phyloP scores from a whole-genome alignment of 169 alveolate genomes.

The Eimeria tenella region DNA sequence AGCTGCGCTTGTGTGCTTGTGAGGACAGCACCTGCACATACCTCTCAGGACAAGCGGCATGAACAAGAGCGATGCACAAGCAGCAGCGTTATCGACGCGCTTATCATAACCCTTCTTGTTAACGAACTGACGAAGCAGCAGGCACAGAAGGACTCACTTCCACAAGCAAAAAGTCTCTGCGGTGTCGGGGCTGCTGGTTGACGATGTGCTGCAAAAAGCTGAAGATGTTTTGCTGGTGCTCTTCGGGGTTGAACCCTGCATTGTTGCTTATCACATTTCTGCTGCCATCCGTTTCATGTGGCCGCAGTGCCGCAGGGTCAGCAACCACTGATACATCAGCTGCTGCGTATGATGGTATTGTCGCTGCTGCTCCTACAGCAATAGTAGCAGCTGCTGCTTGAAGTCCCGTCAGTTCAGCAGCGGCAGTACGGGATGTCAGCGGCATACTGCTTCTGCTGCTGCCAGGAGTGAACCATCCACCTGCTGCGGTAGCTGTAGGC shows the following conservation, averaged over 20 bases:
- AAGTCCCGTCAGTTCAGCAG: not conserved
- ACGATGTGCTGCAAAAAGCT: not conserved
- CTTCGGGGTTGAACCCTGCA: not conserved
- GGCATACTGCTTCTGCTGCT: slow-evolving; percentile 4
- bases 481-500: not conserved
- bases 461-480: not conserved
- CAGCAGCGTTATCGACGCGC: not conserved
- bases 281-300: not conserved
- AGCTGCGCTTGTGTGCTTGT: not conserved
- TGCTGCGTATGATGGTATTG: too few relatives aligned
- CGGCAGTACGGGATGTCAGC: not conserved
- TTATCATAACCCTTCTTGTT: not conserved
- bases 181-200: slow-evolving; percentile 14
- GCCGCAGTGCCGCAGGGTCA: not conserved
- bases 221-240: not conserved
- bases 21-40: slow-evolving; percentile 29
- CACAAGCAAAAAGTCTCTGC: slow-evolving; percentile 8
- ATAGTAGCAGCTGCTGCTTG: not conserved
- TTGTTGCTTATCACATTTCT: not conserved
- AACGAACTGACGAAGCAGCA: not conserved
- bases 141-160: not conserved
- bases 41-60: not conserved
- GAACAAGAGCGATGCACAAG: not conserved
- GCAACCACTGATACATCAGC: not conserved
- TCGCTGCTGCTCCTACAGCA: not conserved